A percentile compares a stretch with the other conserved stretches of the same genome.
Conservation (phyloP, 1,284 basidiomycete genomes). For the Irpex lacteus region DNA sequence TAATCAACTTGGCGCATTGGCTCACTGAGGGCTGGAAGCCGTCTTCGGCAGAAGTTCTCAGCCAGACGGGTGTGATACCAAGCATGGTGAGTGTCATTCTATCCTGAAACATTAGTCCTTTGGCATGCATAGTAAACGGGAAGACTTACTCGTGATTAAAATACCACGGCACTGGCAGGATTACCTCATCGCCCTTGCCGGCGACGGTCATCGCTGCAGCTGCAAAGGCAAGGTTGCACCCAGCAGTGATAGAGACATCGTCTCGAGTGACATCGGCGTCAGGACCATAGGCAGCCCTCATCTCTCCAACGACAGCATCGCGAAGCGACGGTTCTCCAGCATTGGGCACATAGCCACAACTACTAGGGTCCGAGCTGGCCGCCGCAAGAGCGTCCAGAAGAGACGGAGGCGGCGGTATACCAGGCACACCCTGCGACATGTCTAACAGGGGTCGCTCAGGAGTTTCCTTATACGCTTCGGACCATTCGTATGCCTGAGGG, state of each 20-base stretch:
- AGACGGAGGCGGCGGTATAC: conserved; percentile 53
- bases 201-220: conserved; percentile 65
- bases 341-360: conserved; percentile 63
- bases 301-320: conserved; percentile 60
- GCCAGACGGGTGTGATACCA: conserved; percentile 58
- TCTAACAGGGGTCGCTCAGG: conserved; percentile 57
- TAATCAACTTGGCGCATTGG: conserved; percentile 50
- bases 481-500: conserved; percentile 70
- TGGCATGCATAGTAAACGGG: conserved; percentile 6
- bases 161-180: conserved; percentile 83
- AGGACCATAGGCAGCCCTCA: conserved; percentile 58
- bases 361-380: conserved; percentile 43
- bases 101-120: conserved; percentile 1
- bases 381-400: conserved; percentile 52
- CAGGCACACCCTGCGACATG: conserved; percentile 79
- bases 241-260: conserved; percentile 65
- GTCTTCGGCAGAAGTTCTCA: conserved; percentile 54
- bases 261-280: conserved; percentile 45
- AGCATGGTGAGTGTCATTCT: conserved; percentile 76
- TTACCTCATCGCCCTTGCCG: conserved; percentile 70
- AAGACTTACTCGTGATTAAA: conserved; percentile 68
- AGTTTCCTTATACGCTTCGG: conserved; percentile 42
- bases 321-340: conserved; percentile 64
- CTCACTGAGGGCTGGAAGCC: conserved; percentile 61
- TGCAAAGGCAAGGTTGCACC: conserved; percentile 73